Evolutionary conservation across 2,329 filamentous ascomycete species (phyloP), one percentile per base, ranked within the genome.

Genomic region (Penicillium sp.): DNA sequence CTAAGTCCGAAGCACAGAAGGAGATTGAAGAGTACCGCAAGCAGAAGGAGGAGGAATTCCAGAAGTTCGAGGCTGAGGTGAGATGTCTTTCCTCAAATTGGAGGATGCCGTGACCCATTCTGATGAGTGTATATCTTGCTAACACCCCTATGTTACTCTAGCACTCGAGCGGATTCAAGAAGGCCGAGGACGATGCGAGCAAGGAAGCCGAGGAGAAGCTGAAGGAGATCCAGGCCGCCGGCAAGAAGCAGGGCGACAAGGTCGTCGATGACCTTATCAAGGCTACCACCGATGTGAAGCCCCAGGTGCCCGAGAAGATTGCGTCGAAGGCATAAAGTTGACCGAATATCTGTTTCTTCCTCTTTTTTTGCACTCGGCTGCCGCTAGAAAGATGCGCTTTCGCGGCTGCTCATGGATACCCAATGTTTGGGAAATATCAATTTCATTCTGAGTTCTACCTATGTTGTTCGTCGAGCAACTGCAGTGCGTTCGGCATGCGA

Each of bases 1-100:
- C 93, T 50, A 87, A 91, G 64, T 83, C 87, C 63, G 93, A 98
- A 71, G 93, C 93, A 49, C 94, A 96, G 74, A 94, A 94, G 73
- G 91, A 98, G 69, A 95, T 98, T 62, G 87, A 95, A 54, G 85
- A 88, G 41, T 97, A 98, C 76, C 82, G 83, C 66, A 80, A 83
- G 60, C 73, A 84, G 58, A 98, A 96, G 75, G 93, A 98, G 62
- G 79, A 86, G 23, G 91, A 97, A 70, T 97, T 89, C 75, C 91
- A 93, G 77, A 84, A 86, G 65, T 97, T 94, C 60, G 89, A 97
- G 75, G 78, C 87, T 50, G 78, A 87, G 78, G 81, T 84, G 62
- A 60, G 60, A 43, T 27, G 16, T 34, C 6, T 15, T 8, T 33
- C 14, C 10, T 17, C 31, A 27, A 9, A n/a, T 6, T 13, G 10